A percentile compares a stretch with the other conserved stretches of the same genome.
phyloP scores from a whole-genome alignment of 768 basidiomycete species.

The Cyclocybe cylindracea region DNA sequence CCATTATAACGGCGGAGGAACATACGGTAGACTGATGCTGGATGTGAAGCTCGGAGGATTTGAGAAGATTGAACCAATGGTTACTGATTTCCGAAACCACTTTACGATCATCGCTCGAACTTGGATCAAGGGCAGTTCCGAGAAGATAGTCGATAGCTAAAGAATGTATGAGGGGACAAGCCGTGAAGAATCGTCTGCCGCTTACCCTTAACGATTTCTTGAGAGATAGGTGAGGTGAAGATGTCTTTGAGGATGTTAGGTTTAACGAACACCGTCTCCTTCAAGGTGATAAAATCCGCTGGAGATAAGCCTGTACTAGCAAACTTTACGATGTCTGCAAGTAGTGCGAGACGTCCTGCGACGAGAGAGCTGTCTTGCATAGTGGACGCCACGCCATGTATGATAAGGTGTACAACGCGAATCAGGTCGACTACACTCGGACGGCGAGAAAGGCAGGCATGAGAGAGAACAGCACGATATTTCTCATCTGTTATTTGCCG shows the following conservation, averaged over 20 bases:
- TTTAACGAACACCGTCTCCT: constrained; percentile 38
- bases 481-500: constrained; percentile 24
- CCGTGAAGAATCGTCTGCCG: not conserved
- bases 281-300: constrained; percentile 35
- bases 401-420: constrained; percentile 14
- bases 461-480: constrained; percentile 35
- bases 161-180: not conserved
- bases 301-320: constrained; percentile 26
- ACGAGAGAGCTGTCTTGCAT: constrained; percentile 18
- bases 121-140: constrained; percentile 34
- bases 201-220: constrained; percentile 35
- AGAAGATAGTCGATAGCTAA: constrained; percentile 48
- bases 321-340: constrained; percentile 36
- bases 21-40: not conserved
- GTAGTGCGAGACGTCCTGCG: constrained; percentile 34
- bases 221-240: constrained; percentile 28
- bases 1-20: no score
- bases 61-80: constrained; percentile 43
- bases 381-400: constrained; percentile 15
- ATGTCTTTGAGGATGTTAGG: constrained; percentile 31
- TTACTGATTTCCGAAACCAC: constrained; percentile 40
- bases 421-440: constrained; percentile 29
- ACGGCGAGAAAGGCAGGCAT: constrained; percentile 25
- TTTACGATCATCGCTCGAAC: constrained; percentile 34
- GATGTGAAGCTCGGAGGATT: not conserved